These are phyloP conservation scores for Ramaria sp. DNA, from an alignment of 768 basidiomycete genomes.

Conservation along the genomic window DNA sequence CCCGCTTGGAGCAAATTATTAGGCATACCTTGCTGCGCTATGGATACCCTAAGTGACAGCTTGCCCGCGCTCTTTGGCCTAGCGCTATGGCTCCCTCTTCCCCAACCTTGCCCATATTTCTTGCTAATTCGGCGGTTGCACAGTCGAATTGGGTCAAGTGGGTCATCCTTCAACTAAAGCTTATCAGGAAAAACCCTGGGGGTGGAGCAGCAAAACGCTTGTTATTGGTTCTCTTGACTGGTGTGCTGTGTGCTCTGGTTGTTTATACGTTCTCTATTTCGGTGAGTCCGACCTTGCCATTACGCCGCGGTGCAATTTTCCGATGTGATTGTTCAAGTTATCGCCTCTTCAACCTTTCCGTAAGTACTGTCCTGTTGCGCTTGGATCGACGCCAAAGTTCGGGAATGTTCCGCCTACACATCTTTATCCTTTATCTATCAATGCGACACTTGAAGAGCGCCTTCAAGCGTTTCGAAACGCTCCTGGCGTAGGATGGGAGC, in stretches of 20 bases:
- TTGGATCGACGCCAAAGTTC: not conserved
- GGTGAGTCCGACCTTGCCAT: not conserved
- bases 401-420: conserved; percentile 9
- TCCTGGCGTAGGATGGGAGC: conserved; percentile 21
- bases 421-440: conserved; percentile 19
- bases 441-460: conserved; percentile 22
- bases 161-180: not conserved
- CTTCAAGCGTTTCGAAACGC: conserved; percentile 22
- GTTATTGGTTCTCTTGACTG: not conserved
- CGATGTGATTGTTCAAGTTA: not conserved
- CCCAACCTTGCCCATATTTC: not conserved
- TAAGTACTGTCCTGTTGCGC: not conserved
- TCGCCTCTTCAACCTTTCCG: not conserved
- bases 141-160: not conserved
- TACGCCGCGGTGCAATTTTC: not conserved
- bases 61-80: too few relatives aligned
- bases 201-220: not conserved
- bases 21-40: too few relatives aligned
- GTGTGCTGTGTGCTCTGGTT: not conserved
- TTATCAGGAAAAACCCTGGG: not conserved
- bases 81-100: not conserved
- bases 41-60: too few relatives aligned
- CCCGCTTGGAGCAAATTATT: too few relatives aligned
- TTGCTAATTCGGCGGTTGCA: not conserved
- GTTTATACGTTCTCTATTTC: not conserved